Base-by-base conservation (phyloP, 1,139 yeast species). In the Blastobotrys malaysiensis region DNA sequence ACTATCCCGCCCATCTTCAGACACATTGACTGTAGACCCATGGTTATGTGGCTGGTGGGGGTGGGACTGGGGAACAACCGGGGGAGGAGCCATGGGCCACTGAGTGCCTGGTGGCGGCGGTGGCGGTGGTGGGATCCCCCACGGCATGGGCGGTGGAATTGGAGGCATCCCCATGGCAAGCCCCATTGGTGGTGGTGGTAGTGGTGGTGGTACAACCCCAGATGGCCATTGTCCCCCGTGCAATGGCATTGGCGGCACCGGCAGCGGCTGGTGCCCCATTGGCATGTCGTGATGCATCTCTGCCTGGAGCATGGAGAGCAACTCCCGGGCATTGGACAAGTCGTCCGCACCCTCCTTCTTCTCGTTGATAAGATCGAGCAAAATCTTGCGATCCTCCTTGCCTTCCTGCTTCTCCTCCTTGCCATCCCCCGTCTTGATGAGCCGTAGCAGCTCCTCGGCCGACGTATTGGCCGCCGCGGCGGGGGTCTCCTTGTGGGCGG, bases 251-350 rank as follows among this genome's bases (percentile, higher is more conserved):
- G 64, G 63, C 2, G 65, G 65, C 27, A 60, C 52, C 9, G 63
- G 59, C n/a, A 47, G 52, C 9, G 64, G 63, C 13, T 58, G 43
- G 18, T n/a, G n/a, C n/a, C 20, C 22, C 22, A 54, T 24, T 44
- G 50, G 48, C 13, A 21, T 16, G 9, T 45, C 13, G 14, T 58
- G 60, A 46, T 58, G 61, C 56, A 63, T 56, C 45, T 65, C 61
- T 45, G 57, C 61, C 47, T 63, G 56, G 43, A 69, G 63, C 43
- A 70, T 56, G 11, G 66, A 65, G 26, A 70, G 58, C 31, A 69
- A 65, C 55, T 69, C 70, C 53, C 59, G 53, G 2, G 73, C 73
- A 43, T 61, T 61, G 46, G 65, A 69, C 56, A 68, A 52, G 50
- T 64, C 63, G 48, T 57, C 57, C 20, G 55, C 56, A 7, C 45